Conservation (phyloP, 345 rosid species). For the Linum trigynum region DNA sequence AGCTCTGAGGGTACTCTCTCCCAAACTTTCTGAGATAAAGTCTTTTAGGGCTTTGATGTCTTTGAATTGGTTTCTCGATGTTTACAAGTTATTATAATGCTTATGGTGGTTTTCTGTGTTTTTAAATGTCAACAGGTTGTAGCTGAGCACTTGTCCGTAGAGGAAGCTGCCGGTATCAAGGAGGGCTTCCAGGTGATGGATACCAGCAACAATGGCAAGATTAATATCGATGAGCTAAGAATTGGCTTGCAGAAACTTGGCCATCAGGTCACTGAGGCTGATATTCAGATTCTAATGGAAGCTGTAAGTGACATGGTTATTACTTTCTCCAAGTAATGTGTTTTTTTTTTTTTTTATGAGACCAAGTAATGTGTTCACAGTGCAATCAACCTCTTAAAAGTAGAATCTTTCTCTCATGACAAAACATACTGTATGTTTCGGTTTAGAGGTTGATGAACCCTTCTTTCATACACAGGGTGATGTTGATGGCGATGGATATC, state of each 20-base stretch:
- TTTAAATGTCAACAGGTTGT: constrained; percentile 13
- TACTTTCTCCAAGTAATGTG: neutral
- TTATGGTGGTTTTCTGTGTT: neutral
- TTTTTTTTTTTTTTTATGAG: neutral
- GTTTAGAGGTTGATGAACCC: neutral
- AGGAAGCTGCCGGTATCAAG: constrained; percentile 30
- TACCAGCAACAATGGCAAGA: constrained; percentile 21
- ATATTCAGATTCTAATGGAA: constrained; percentile 26
- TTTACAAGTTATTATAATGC: neutral
- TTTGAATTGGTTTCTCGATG: neutral
- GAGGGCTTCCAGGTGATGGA: constrained; percentile 28
- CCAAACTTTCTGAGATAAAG: neutral
- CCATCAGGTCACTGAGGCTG: constrained; percentile 21
- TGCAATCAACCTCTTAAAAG: neutral
- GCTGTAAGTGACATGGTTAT: constrained; percentile 16
- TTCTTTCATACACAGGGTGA: constrained; percentile 19
- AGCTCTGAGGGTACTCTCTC: constrained; percentile 27
- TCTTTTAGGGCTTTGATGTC: neutral
- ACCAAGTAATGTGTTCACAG: neutral
- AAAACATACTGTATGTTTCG: neutral
- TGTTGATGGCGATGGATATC: constrained; percentile 21
- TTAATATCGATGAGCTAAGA: constrained; percentile 22
- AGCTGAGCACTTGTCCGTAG: constrained; percentile 28
- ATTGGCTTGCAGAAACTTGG: constrained; percentile 26
- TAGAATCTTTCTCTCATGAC: neutral